Evolutionary conservation across 1,139 yeast genomes (phyloP).

Genomic region (Sugiyamaella neomexicana): DNA sequence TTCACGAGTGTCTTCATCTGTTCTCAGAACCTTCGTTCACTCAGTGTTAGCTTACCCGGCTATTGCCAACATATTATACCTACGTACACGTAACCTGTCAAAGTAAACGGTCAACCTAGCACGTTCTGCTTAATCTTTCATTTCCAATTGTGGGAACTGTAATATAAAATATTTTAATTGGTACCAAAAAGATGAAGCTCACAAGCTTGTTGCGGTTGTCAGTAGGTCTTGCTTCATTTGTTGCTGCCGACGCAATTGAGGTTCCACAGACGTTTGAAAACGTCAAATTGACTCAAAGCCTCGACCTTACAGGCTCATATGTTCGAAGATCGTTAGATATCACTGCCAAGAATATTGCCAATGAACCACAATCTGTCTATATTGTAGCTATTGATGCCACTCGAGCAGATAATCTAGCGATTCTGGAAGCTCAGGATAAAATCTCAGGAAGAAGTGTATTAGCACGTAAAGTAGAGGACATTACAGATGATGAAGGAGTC

Average conservation of each 20-base stretch:
- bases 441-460: slow-evolving; percentile 22
- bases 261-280: slow-evolving; percentile 34
- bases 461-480: slow-evolving; percentile 20
- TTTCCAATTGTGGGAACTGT: neutral
- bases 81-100: too few species aligned
- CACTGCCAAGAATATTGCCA: slow-evolving; percentile 59
- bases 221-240: slow-evolving; percentile 2
- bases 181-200: slow-evolving; percentile 3
- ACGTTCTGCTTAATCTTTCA: neutral
- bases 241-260: slow-evolving; percentile 1
- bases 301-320: slow-evolving; percentile 70
- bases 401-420: slow-evolving; percentile 50
- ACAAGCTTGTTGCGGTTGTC: slow-evolving; percentile 1
- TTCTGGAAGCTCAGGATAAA: slow-evolving; percentile 41
- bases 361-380: slow-evolving; percentile 57
- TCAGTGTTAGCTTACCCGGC: too few species aligned
- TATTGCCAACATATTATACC: too few species aligned
- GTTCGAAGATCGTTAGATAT: slow-evolving; percentile 61
- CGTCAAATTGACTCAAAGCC: slow-evolving; percentile 34
- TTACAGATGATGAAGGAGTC: slow-evolving; percentile 28
- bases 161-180: neutral
- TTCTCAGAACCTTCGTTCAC: too few species aligned
- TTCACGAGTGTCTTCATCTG: too few species aligned
- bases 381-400: slow-evolving; percentile 52
- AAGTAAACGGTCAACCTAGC: too few species aligned